Conservation (phyloP, 495 filamentous ascomycete genomes). For the Penicillium paxilli region DNA sequence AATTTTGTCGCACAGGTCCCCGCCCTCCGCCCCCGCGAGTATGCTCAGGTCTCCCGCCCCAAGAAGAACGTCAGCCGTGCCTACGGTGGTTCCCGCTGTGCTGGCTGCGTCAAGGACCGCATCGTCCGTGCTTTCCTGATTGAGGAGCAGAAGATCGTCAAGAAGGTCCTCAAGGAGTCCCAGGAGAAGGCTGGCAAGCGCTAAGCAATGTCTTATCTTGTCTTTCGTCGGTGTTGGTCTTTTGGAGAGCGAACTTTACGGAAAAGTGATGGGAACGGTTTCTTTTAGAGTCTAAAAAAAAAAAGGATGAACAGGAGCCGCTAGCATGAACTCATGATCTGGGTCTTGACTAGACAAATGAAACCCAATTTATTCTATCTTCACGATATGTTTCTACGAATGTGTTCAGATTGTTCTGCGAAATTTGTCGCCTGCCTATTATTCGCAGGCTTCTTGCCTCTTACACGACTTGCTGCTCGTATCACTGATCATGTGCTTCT, state of each 20-base stretch:
- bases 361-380: slow-evolving; percentile 36
- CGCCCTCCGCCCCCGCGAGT: slow-evolving; percentile 95
- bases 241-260: slow-evolving; percentile 43
- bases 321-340: slow-evolving; percentile 25
- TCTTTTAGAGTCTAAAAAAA: slow-evolving; percentile 32
- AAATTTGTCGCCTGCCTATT: not conserved
- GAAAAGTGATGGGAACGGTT: slow-evolving; percentile 38
- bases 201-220: slow-evolving; percentile 38
- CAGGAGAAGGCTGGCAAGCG: slow-evolving; percentile 70
- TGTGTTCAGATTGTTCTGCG: not conserved
- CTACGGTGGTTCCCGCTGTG: slow-evolving; percentile 97
- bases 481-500: too few species aligned
- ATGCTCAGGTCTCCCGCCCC: slow-evolving; percentile 90
- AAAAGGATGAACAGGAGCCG: slow-evolving; percentile 35
- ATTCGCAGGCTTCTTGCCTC: not conserved
- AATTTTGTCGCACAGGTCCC: slow-evolving; percentile 64
- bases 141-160: slow-evolving; percentile 99
- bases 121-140: slow-evolving; percentile 97
- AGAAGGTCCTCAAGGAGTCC: slow-evolving; percentile 98
- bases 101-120: slow-evolving; percentile 97
- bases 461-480: not conserved
- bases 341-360: slow-evolving; percentile 31
- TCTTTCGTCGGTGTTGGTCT: slow-evolving; percentile 43
- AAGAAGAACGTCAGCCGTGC: slow-evolving; percentile 99
- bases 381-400: slow-evolving; percentile 29